phyloP scores from a whole-genome alignment of 805 yeast genomes.

The Candida manassasensis region DNA sequence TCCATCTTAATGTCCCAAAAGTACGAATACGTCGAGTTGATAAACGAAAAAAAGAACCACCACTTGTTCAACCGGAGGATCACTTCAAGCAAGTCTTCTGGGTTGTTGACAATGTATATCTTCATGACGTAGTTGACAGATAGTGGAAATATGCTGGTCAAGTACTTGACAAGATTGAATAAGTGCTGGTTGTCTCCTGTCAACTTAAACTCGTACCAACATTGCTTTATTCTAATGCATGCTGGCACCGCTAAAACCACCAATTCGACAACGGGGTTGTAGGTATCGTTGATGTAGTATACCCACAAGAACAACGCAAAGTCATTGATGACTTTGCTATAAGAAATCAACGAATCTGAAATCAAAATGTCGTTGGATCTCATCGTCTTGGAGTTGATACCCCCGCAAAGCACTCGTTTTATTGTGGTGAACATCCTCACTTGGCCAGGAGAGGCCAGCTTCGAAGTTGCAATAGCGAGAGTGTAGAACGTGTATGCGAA shows the following conservation, averaged over 20 bases:
- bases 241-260: conserved; percentile 51
- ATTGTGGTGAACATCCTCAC: conserved; percentile 45
- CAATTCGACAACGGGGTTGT: conserved; percentile 27
- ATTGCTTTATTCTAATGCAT: conserved; percentile 76
- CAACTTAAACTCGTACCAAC: conserved; percentile 60
- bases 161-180: conserved; percentile 71
- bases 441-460: conserved; percentile 20
- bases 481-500: conserved; percentile 7
- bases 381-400: conserved; percentile 49
- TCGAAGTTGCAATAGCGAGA: conserved; percentile 8
- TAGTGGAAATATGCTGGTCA: conserved; percentile 47
- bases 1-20: conserved; percentile 89
- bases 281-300: conserved; percentile 29
- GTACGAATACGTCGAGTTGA: conserved; percentile 75
- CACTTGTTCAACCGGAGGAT: conserved; percentile 24
- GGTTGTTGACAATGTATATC: conserved; percentile 10
- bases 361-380: conserved; percentile 77
- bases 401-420: conserved; percentile 52
- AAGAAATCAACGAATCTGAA: conserved; percentile 82
- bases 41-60: conserved; percentile 43
- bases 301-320: conserved; percentile 50
- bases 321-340: conserved; percentile 72
- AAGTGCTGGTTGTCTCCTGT: conserved; percentile 54
- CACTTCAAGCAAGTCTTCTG: conserved; percentile 9
- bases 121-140: conserved; percentile 24